Conservation (phyloP, 768 basidiomycete genomes). For the Polyporus arcularius region DNA sequence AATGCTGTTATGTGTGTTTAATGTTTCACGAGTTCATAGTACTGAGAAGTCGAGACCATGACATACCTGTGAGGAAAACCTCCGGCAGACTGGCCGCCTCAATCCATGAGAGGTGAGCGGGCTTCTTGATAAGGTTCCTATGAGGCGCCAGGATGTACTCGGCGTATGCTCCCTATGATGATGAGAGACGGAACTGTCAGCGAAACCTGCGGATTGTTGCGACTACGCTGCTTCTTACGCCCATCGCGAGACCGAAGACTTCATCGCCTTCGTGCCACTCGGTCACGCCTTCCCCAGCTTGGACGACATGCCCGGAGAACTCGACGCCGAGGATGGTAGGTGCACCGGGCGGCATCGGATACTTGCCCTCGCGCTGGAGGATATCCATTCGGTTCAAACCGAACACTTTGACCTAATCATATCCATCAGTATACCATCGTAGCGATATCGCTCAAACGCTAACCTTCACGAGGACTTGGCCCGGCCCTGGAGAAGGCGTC, state of each 20-base stretch:
- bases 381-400: conserved; percentile 92
- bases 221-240: conserved; percentile 50
- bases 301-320: conserved; percentile 68
- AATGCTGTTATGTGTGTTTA: conserved; percentile 42
- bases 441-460: not conserved
- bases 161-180: conserved; percentile 80
- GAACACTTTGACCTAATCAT: conserved; percentile 71
- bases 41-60: too few relatives aligned
- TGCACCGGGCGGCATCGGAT: conserved; percentile 76
- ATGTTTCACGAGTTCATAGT: not conserved
- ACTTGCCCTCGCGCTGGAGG: conserved; percentile 66
- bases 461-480: conserved; percentile 82
- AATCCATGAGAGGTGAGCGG: conserved; percentile 70
- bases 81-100: conserved; percentile 91
- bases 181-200: not conserved
- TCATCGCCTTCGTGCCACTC: conserved; percentile 68
- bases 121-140: conserved; percentile 74
- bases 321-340: conserved; percentile 84
- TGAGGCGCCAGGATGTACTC: conserved; percentile 75
- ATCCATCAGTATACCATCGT: not conserved
- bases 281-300: conserved; percentile 36
- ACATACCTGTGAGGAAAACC: conserved; percentile 79
- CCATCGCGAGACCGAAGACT: conserved; percentile 81
- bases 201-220: not conserved
- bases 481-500: conserved; percentile 56